Base-by-base conservation (phyloP, 1,284 basidiomycete species). In the Cerrena zonata region DNA sequence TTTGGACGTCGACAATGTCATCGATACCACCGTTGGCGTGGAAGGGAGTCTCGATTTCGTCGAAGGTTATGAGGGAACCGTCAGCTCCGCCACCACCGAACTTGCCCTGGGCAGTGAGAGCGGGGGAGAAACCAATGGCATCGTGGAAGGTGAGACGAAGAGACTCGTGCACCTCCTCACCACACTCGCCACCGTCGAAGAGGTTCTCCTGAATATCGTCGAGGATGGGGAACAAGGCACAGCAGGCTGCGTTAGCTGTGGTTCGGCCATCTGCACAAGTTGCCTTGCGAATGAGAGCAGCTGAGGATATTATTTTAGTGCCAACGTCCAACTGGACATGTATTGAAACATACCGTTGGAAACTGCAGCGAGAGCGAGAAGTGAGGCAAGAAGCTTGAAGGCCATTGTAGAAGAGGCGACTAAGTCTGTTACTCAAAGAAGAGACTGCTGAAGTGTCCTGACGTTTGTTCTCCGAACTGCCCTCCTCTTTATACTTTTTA, bases 1-100 rank as follows among this genome's bases (percentile, higher is more conserved):
- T 54, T 50, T 64, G 61, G 18, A 49, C 51, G 19, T 54, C 53
- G 38, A 65, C 61, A 45, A 65, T 62, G 26, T 64, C 61, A 53
- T 65, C 65, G 26, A 65, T 57, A 23, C 65, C 63, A 46, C 53
- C 48, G 50, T 63, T 65, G 11, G 63, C 59, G 26, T 62, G 54
- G 54, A 58, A 60, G 44, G 34, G 40, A 30, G 60, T 60, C 53
- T 65, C 64, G 39, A 58, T 58, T 13, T 58, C 53, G 23, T 54
- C 25, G 54, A 65, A 65, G 12, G 56, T 54, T 46, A 58, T 54
- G 45, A 66, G 62, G n/a, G 64, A 66, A 24, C 64, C 62, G 44
- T 62, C 61, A 42, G 62, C 62, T 23, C 62, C 62, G 47, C 60
- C 60, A n/a, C 62, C 62, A 12, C 62, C 56, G 44, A 61, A 58